phyloP scores from a whole-genome alignment of 345 rosid species.

The Odontarrhena argentea region DNA sequence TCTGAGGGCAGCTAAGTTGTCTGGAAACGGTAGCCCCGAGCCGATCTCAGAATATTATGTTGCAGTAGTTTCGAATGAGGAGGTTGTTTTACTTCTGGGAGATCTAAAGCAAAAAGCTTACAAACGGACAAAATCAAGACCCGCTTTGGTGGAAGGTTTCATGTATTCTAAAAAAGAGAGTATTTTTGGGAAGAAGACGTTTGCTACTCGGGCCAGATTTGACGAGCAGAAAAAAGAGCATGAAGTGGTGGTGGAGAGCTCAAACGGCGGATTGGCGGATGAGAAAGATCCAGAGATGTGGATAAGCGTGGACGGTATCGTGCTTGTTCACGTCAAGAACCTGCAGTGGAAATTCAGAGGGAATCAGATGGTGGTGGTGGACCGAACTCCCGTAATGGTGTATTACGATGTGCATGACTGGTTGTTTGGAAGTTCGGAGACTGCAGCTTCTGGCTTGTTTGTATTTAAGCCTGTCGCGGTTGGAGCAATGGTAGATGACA shows the following conservation, averaged over 20 bases:
- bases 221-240: slow-evolving; percentile 68
- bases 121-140: slow-evolving; percentile 79
- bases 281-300: slow-evolving; percentile 86
- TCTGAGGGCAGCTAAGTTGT: slow-evolving; percentile 73
- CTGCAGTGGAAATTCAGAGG: slow-evolving; percentile 98
- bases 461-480: slow-evolving; percentile 73
- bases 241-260: slow-evolving; percentile 82
- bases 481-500: slow-evolving; percentile 48
- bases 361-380: slow-evolving; percentile 80
- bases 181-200: slow-evolving; percentile 77
- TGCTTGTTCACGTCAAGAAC: slow-evolving; percentile 72
- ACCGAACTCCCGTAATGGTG: slow-evolving; percentile 72
- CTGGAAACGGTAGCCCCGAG: slow-evolving; percentile 69
- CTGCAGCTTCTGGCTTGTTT: slow-evolving; percentile 75
- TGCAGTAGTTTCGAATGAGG: slow-evolving; percentile 80
- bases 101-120: slow-evolving; percentile 84
- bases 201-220: slow-evolving; percentile 70
- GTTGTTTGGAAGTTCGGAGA: slow-evolving; percentile 67
- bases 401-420: slow-evolving; percentile 96
- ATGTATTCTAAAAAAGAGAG: slow-evolving; percentile 76
- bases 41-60: slow-evolving; percentile 76
- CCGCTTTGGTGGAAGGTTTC: slow-evolving; percentile 64
- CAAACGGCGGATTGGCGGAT: slow-evolving; percentile 54
- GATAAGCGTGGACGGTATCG: slow-evolving; percentile 87
- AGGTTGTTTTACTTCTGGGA: slow-evolving; percentile 79